Evolutionary conservation across 306 rosid species (phyloP).

Genomic region (Mimosa pudica): DNA sequence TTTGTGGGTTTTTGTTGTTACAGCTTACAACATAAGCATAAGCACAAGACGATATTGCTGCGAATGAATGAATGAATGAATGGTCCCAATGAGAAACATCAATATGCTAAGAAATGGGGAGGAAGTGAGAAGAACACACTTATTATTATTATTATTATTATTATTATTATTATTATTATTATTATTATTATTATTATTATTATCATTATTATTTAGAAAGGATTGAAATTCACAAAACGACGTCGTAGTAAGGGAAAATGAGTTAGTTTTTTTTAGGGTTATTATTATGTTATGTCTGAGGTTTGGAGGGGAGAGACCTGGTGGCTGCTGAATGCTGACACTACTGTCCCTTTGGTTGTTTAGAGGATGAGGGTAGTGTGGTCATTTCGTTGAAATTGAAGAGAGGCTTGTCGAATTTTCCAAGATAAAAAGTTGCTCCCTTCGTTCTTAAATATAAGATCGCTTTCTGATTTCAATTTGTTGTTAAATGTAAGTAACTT

Average conservation of each 20-base stretch:
- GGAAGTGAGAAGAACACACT: neutral
- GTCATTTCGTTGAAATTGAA: constrained; percentile 1
- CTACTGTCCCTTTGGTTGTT: neutral
- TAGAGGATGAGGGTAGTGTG: neutral
- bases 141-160: no score
- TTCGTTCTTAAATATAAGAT: no score
- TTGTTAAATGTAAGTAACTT: no score
- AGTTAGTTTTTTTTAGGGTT: neutral
- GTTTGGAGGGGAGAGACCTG: neutral
- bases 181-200: no score
- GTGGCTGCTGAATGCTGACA: neutral
- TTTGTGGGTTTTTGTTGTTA: constrained; percentile 30
- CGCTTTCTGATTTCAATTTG: no score
- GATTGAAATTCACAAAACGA: constrained; percentile 15
- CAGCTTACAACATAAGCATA: constrained; percentile 26
- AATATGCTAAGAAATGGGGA: neutral
- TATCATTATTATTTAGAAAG: neutral
- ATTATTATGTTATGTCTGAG: no score
- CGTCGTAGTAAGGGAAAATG: neutral
- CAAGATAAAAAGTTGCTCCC: neutral
- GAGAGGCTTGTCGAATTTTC: neutral
- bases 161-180: no score
- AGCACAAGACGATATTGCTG: constrained; percentile 32
- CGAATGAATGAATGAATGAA: constrained; percentile 20
- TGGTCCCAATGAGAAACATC: constrained; percentile 27